These are phyloP conservation scores for Arabidopsis lyrata DNA, from an alignment of 441 rosid species.

Conservation along the genomic window DNA sequence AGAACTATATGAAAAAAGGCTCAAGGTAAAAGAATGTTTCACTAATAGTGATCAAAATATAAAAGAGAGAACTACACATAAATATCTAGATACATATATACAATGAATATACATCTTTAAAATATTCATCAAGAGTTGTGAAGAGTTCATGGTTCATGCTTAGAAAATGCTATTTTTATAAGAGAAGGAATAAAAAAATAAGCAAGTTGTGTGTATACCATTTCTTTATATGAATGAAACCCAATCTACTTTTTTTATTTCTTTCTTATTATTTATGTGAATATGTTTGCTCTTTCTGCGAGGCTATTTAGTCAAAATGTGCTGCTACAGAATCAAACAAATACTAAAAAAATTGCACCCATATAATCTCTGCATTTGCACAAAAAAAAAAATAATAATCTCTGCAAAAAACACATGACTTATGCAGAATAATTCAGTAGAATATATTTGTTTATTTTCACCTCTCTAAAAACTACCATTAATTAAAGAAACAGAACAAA, in stretches of 20 bases:
- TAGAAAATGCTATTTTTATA: conserved; percentile 29
- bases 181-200: conserved; percentile 1
- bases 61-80: conserved; percentile 29
- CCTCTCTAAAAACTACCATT: background rate
- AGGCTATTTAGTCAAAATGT: conserved; percentile 41
- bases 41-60: background rate
- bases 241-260: conserved; percentile 22
- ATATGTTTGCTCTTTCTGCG: conserved; percentile 7
- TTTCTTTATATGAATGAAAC: conserved; percentile 30
- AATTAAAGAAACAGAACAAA: background rate
- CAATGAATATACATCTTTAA: background rate
- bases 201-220: conserved; percentile 29
- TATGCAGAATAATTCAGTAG: conserved; percentile 25
- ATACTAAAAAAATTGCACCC: conserved; percentile 28
- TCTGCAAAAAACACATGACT: conserved; percentile 40
- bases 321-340: conserved; percentile 34
- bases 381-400: background rate
- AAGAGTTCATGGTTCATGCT: conserved; percentile 39
- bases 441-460: background rate
- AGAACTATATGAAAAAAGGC: conserved; percentile 5
- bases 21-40: conserved; percentile 22
- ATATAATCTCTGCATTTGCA: conserved; percentile 38
- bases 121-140: conserved; percentile 36
- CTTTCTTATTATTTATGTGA: background rate
- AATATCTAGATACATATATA: background rate